phyloP scores from a whole-genome alignment of 2,329 filamentous ascomycete species.

The Aspergillus bombycis region DNA sequence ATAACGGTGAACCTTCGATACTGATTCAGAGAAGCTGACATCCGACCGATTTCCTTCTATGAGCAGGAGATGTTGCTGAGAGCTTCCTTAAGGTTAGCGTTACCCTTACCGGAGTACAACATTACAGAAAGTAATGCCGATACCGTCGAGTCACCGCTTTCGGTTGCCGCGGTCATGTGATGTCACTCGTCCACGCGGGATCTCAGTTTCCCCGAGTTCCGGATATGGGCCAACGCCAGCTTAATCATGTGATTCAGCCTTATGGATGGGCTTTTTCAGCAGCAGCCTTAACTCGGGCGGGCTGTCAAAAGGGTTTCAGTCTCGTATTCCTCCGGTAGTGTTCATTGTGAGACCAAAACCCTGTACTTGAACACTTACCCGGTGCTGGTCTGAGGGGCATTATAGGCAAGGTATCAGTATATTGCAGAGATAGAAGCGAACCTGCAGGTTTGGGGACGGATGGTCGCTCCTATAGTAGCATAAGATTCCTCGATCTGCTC shows the following conservation, averaged over 20 bases:
- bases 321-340: neutral
- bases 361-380: neutral
- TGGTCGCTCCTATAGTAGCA: neutral
- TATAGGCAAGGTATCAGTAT: neutral
- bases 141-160: constrained; percentile 12
- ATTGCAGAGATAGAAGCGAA: neutral
- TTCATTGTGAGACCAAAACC: neutral
- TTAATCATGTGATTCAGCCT: constrained; percentile 21
- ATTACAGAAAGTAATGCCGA: constrained; percentile 3
- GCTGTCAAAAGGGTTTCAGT: neutral
- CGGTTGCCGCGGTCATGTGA: constrained; percentile 15
- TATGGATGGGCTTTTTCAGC: neutral
- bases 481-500: neutral
- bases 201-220: neutral
- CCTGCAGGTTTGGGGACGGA: neutral
- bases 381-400: neutral
- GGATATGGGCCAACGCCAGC: neutral
- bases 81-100: neutral
- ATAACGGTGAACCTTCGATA: neutral
- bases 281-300: no score
- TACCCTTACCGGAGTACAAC: neutral
- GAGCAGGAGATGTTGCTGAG: neutral
- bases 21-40: neutral
- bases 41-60: neutral
- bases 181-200: constrained; percentile 6